Evolutionary conservation across 148 eudicot species (phyloP).

Genomic region (Persicaria tinctoria): DNA sequence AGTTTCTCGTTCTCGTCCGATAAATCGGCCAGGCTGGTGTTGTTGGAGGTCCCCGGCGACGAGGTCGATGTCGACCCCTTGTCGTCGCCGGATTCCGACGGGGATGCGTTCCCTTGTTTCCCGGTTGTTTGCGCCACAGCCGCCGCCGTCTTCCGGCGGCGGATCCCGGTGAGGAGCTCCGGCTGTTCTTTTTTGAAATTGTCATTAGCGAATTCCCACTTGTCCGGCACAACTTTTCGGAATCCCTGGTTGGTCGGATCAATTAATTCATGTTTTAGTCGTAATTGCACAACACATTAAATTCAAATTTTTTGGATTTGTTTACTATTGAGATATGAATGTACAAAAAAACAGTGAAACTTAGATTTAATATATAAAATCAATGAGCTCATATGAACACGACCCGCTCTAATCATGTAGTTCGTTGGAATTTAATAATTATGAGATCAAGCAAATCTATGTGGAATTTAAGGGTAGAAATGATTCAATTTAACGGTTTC

Average conservation of each 20-base stretch:
- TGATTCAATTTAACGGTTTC: neutral
- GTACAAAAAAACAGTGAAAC: too few species aligned
- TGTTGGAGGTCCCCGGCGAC: slow-evolving; percentile 46
- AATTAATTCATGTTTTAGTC: neutral
- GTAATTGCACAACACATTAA: neutral
- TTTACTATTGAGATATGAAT: neutral
- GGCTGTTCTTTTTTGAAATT: slow-evolving; percentile 60
- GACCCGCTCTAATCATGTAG: too few species aligned
- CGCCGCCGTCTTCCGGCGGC: slow-evolving; percentile 54
- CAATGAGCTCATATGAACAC: neutral
- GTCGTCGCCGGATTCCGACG: slow-evolving; percentile 56
- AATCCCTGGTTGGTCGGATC: slow-evolving; percentile 49
- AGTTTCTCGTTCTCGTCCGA: slow-evolving; percentile 67
- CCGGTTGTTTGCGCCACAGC: neutral
- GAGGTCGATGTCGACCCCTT: slow-evolving; percentile 64
- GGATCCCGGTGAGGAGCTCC: slow-evolving; percentile 51
- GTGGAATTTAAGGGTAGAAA: too few species aligned
- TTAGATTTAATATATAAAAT: neutral
- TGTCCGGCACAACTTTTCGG: slow-evolving; percentile 79
- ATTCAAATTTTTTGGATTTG: neutral
- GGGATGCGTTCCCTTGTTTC: slow-evolving; percentile 8
- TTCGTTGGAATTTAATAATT: too few species aligned
- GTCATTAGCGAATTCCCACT: slow-evolving; percentile 91
- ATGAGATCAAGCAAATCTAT: too few species aligned
- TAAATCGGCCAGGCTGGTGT: slow-evolving; percentile 27